Evolutionary conservation across 2,329 filamentous ascomycete species (phyloP), one percentile per base, ranked within the genome.

Genomic region (Teratosphaeria zuluensis): DNA sequence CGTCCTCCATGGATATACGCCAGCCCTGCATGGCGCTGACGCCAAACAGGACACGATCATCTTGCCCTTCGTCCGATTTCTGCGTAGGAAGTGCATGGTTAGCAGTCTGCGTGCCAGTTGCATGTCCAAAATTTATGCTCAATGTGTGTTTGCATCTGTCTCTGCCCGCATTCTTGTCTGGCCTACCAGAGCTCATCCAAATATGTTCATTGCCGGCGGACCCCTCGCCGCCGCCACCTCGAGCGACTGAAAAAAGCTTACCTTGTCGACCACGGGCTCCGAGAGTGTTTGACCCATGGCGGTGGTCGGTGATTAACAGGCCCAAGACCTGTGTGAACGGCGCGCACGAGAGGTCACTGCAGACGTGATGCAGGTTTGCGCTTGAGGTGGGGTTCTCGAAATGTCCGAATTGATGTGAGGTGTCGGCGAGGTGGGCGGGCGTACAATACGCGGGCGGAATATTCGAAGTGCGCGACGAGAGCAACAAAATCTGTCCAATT

Each of bases 1-100:
- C 86, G 74, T 99, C 94, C 76, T 99, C 94, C 94, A 99, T 99
- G 80, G 90, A 96, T 78, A 99, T 97, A 79, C 94, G 89, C 94
- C 94, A 99, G 80, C 94, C 94, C 78, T 99, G 94, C 94, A 99
- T 99, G 77, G 91, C 91, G 66, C 94, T 99, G 66, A 97, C 86
- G 72, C 94, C 94, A 76, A 89, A 99, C 73, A 94, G 78, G 73
- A 96, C 85, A 73, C 90, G 87, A 65, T 95, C 91, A 89, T 97
- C 92, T 78, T 90, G 86, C 77, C 92, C 92, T 73, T 86, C 86
- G 74, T 88, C 86, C 71, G 94, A 99, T 78, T 86, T 81, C 94
- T 97, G 70, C 56, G 56, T 16, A 35, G 32, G 14, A 42, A 19
- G 16, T 32, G 16, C 7, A 53, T 46, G 54, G 51, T 58, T 42